These are phyloP conservation scores for Litchi chinensis DNA, from an alignment of 345 rosid species.

Conservation along the genomic window DNA sequence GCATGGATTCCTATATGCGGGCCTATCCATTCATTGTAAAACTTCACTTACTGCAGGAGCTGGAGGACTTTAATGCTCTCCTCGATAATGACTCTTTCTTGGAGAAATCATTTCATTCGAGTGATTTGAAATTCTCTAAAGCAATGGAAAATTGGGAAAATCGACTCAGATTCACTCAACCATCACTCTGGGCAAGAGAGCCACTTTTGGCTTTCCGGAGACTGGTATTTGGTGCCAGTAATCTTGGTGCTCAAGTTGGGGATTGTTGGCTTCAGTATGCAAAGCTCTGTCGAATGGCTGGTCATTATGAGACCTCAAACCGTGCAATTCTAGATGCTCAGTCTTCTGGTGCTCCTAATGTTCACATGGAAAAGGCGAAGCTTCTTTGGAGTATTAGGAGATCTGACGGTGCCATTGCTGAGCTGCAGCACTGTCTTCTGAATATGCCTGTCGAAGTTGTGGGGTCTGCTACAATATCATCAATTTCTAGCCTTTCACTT, in stretches of 20 bases:
- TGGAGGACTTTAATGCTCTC: slow-evolving; percentile 78
- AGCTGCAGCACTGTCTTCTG: slow-evolving; percentile 85
- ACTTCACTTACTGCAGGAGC: slow-evolving; percentile 84
- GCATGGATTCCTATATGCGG: slow-evolving; percentile 93
- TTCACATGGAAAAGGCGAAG: slow-evolving; percentile 94
- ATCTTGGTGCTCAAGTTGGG: slow-evolving; percentile 89
- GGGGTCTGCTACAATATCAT: slow-evolving; percentile 67
- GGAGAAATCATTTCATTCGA: slow-evolving; percentile 66
- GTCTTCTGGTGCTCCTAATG: slow-evolving; percentile 86
- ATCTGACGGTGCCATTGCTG: slow-evolving; percentile 87
- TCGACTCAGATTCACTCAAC: slow-evolving; percentile 83
- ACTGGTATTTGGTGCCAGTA: slow-evolving; percentile 79
- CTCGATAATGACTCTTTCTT: slow-evolving; percentile 78
- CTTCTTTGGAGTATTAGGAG: slow-evolving; percentile 92
- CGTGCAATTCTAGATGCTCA: slow-evolving; percentile 91
- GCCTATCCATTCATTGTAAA: slow-evolving; percentile 93
- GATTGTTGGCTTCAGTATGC: slow-evolving; percentile 97
- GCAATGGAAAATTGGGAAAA: slow-evolving; percentile 80
- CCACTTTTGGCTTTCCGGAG: slow-evolving; percentile 91
- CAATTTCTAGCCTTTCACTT: slow-evolving; percentile 73
- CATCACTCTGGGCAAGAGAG: slow-evolving; percentile 97
- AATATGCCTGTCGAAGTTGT: slow-evolving; percentile 87
- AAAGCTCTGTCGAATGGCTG: slow-evolving; percentile 96
- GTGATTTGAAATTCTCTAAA: slow-evolving; percentile 61
- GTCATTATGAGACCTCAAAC: slow-evolving; percentile 95